Evolutionary conservation across 306 rosid genomes (phyloP).

Genomic region (Neltuma alba): DNA sequence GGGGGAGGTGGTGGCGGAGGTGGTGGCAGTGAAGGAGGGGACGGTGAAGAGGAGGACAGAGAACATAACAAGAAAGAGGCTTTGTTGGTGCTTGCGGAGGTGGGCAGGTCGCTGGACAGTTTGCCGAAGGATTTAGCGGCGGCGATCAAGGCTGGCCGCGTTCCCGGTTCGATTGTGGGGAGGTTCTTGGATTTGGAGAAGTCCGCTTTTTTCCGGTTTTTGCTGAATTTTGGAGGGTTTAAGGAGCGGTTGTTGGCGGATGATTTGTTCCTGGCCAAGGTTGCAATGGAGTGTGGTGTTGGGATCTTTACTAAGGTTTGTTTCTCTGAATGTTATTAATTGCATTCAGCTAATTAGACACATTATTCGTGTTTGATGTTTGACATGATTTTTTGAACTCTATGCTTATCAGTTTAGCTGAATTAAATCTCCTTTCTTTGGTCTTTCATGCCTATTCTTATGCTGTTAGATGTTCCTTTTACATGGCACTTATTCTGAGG

Average conservation of each 20-base stretch:
- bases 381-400: not conserved
- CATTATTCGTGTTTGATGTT: not conserved
- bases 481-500: not conserved
- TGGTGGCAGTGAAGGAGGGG: constrained; percentile 1
- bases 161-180: constrained; percentile 72
- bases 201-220: constrained; percentile 63
- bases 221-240: constrained; percentile 79
- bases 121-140: constrained; percentile 75
- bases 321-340: not conserved
- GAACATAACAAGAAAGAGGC: constrained; percentile 71
- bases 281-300: constrained; percentile 84
- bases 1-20: constrained; percentile 33
- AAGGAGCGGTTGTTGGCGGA: constrained; percentile 92
- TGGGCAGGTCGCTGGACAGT: constrained; percentile 66
- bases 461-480: not conserved
- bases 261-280: constrained; percentile 85
- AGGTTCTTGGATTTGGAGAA: constrained; percentile 78
- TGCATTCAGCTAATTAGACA: not conserved
- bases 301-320: constrained; percentile 88
- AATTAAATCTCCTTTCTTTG: not conserved
- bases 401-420: not conserved
- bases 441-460: not conserved
- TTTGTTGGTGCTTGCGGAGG: constrained; percentile 60
- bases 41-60: constrained; percentile 53
- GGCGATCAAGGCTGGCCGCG: constrained; percentile 65